Conservation (phyloP, 768 basidiomycete species). For the Calocybe cyanea region DNA sequence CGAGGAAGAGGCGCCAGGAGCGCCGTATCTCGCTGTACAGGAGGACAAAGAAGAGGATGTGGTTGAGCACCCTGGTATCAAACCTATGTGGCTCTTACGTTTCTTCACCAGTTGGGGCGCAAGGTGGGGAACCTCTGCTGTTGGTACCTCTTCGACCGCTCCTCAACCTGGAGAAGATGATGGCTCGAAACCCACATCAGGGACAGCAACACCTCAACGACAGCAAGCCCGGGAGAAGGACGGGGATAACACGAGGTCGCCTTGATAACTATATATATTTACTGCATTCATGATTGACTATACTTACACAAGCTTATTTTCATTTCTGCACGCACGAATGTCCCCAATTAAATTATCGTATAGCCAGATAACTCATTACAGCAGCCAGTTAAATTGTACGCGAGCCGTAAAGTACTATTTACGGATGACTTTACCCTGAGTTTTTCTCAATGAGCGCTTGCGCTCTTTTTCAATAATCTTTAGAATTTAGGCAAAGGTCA, state of each 20-base stretch:
- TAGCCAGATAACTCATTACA: no score
- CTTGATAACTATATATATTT: no score
- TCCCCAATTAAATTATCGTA: constrained; percentile 19
- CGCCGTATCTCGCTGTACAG: constrained; percentile 20
- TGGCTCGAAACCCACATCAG: constrained; percentile 2
- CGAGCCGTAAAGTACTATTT: constrained; percentile 29
- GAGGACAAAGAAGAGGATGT: constrained; percentile 51
- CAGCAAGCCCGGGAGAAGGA: background rate
- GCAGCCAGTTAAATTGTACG: constrained; percentile 7
- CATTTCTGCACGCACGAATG: no score
- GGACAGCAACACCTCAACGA: background rate
- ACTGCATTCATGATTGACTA: no score
- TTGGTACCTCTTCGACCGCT: constrained; percentile 11
- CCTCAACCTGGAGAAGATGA: constrained; percentile 3
- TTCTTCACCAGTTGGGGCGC: constrained; percentile 79
- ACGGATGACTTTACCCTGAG: constrained; percentile 59
- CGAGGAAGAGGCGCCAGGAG: constrained; percentile 55
- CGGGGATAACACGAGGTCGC: background rate
- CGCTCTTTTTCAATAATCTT: constrained; percentile 74
- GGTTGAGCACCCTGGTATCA: constrained; percentile 54
- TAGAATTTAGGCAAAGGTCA: constrained; percentile 2
- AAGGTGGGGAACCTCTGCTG: constrained; percentile 42
- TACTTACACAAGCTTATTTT: no score
- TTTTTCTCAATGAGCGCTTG: constrained; percentile 65
- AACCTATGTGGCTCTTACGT: constrained; percentile 72